A percentile compares a stretch with the other conserved stretches of the same genome.
These are phyloP conservation scores for Gossypium ekmanianum DNA, from an alignment of 345 rosid genomes.

Conservation along the genomic window DNA sequence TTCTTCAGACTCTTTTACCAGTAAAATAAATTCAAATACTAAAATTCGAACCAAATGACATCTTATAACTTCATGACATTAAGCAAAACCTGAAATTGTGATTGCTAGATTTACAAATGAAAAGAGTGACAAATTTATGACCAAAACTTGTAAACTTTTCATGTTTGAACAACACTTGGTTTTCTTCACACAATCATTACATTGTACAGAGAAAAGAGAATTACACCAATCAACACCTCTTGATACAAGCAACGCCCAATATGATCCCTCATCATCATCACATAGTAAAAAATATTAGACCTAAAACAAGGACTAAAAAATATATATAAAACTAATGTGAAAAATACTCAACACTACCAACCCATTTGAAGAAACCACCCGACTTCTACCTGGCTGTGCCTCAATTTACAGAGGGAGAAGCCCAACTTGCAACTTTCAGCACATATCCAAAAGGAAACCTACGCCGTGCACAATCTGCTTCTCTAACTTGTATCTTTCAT, in stretches of 20 bases:
- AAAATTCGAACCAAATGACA: no score
- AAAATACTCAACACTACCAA: constrained; percentile 38
- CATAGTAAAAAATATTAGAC: constrained; percentile 25
- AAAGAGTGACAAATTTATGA: not conserved
- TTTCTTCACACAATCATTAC: constrained; percentile 42
- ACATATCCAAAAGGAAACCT: constrained; percentile 24
- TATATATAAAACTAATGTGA: constrained; percentile 27
- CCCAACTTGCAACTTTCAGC: constrained; percentile 27
- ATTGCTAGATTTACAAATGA: no score
- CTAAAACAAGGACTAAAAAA: constrained; percentile 25
- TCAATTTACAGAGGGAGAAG: constrained; percentile 46
- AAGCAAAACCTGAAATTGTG: no score
- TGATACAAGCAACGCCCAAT: constrained; percentile 45
- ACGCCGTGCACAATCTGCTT: constrained; percentile 28
- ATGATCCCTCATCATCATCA: constrained; percentile 30
- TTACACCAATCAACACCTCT: constrained; percentile 45
- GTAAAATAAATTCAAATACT: no score
- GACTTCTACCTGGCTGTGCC: constrained; percentile 35
- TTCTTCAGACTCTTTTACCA: no score
- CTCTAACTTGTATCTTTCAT: constrained; percentile 26
- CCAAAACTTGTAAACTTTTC: constrained; percentile 7
- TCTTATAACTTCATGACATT: no score
- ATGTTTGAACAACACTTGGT: constrained; percentile 27
- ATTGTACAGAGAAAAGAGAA: constrained; percentile 32
- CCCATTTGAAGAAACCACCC: constrained; percentile 27